These are phyloP conservation scores for Conticribra weissflogii DNA, from an alignment of 108 stramenopile species.

Conservation along the genomic window DNA sequence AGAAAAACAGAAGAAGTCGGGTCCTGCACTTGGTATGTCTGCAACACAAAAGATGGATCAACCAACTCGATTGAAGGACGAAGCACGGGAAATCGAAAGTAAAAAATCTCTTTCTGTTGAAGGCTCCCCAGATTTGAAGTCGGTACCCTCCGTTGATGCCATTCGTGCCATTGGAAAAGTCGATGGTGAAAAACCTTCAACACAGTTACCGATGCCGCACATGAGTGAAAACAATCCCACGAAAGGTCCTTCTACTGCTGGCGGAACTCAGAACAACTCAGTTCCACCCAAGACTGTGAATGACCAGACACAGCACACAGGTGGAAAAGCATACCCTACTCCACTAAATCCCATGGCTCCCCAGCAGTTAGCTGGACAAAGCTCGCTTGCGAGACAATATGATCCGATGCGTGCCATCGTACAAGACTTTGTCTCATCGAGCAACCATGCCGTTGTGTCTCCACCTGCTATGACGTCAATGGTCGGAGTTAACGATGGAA, in stretches of 20 bases:
- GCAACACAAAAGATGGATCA: background rate
- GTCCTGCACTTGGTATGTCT: background rate
- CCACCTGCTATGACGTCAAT: background rate
- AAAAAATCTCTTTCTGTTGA: background rate
- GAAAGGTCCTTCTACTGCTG: background rate
- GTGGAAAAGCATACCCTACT: no score
- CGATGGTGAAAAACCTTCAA: background rate
- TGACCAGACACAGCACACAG: no score
- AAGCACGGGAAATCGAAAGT: background rate
- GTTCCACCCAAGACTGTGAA: background rate
- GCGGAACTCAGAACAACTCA: background rate
- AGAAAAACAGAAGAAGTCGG: no score
- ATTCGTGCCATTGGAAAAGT: background rate
- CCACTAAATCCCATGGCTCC: background rate
- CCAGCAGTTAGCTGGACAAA: background rate
- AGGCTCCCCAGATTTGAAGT: background rate
- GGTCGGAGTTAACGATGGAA: background rate
- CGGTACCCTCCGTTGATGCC: background rate
- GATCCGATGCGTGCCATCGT: background rate
- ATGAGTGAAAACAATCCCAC: background rate
- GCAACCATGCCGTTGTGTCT: background rate
- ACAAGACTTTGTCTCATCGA: background rate
- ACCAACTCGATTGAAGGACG: background rate
- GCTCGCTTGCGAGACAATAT: background rate
- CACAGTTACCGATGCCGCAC: background rate